Evolutionary conservation across 2,329 filamentous ascomycete genomes (phyloP), one percentile per base, ranked within the genome.

Genomic region (Pleurostoma richardsiae): DNA sequence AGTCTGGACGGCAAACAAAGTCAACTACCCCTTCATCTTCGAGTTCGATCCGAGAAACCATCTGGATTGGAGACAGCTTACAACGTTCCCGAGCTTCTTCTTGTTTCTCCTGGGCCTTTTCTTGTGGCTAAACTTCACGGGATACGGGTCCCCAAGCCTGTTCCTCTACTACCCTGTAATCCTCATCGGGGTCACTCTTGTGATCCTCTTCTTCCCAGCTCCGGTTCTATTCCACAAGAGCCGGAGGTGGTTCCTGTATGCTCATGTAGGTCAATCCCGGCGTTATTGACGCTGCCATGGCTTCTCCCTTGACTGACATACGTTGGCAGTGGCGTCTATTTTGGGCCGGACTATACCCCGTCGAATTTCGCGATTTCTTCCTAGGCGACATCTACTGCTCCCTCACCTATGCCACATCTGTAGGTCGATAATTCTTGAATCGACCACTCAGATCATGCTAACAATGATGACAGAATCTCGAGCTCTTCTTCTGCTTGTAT

Each of bases 341-440:
- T 45, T 77, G 92, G 42, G 89, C 92, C 10, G 91, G 91, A 4
- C 64, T 95, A 26, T 96, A 95, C 59, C 90, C 90, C 2, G 94
- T 99, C 43, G 92, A 97, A 63, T 99, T 97, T 64, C 82, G 91
- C 48, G 94, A 99, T 66, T 97, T 99, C 69, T 97, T 96, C 66
- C 77, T 97, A 0, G 94, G 94, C 44, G 94, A 99, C 63, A 96
- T 97, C 76, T 96, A 95, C 66, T 97, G 92, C 67, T 97, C 94
- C 3, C 74, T 95, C 47, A 95, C 91, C 5, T 99, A 99, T 65
- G 80, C 86, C 11, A 88, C 89, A 67, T 86, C 88, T 50, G 88
- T 92, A 75, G 71, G 86, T 80, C 33, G n/a, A 36, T 36, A 36
- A 36, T 36, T 36, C 8, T n/a, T 3, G 2, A 2, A 10, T 4